Evolutionary conservation across 495 filamentous ascomycete genomes (phyloP), one percentile per base, ranked within the genome.

Genomic region (Penicillium tannophilum): DNA sequence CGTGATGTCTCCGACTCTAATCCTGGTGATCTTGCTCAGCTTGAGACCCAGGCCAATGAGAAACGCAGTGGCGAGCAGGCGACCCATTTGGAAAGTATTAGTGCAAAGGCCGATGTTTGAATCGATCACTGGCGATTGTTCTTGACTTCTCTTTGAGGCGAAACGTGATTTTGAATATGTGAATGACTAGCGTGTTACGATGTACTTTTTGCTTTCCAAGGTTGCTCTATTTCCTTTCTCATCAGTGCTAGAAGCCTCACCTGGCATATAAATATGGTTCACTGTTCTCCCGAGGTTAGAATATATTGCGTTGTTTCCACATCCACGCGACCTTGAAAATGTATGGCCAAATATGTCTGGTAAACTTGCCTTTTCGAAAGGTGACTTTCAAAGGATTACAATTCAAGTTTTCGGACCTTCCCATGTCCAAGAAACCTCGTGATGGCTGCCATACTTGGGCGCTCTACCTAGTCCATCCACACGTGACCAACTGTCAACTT

Each of bases 1-100:
- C 52, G 66, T 2, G 75, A 77, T 62, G 58, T 72, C 14, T 39
- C 64, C 0, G 55, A 49, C 2, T 44, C 52, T 4, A 61, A 61
- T 43, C 39, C 23, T 41, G 65, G 58, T 10, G 58, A 60, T 19
- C 63, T 74, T 28, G 49, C 62, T 1, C 60, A 73, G 49, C 41
- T 76, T 19, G 74, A 76, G 66, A 64, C 56, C 10, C 69, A 72
- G 56, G 68, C 71, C 19, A 63, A 67, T 51, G 61, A 69, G 52
- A 75, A 77, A 65, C 63, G 69, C 24, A 55, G 45, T 58, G 64
- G 56, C 8, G 62, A 70, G 55, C 36, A 54, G 41, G 60, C 65
- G 24, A 63, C 57, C 31, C 67, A 70, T 44, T 16, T 60, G 14
- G 67, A 70, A 58, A 63, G 58, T 23, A 48, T 68, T 41, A 31